These are phyloP conservation scores for Verticillium tricorpus DNA, from an alignment of 2,329 filamentous ascomycete genomes.

Conservation along the genomic window DNA sequence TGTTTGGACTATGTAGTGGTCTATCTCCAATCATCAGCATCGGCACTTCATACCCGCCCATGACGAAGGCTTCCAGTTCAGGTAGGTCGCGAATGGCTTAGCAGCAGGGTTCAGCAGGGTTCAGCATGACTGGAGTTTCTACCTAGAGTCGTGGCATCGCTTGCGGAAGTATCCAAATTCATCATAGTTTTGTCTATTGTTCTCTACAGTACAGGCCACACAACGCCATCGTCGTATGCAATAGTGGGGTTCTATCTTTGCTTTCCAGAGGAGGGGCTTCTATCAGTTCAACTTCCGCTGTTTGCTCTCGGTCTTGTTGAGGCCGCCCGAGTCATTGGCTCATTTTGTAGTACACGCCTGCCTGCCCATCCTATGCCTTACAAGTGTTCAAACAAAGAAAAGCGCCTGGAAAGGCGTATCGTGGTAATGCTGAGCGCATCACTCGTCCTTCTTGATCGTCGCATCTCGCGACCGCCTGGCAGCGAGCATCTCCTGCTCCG, in stretches of 20 bases:
- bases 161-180: background rate
- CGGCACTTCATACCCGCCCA: too few species aligned
- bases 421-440: background rate
- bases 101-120: too few species aligned
- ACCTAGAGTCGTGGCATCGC: too few species aligned
- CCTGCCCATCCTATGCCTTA: constrained; percentile 13
- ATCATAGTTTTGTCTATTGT: background rate
- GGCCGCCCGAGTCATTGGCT: background rate
- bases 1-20: too few species aligned
- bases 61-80: too few species aligned
- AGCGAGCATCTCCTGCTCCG: constrained; percentile 33
- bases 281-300: constrained; percentile 10
- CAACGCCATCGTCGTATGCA: constrained; percentile 6
- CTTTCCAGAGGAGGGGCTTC: constrained; percentile 13
- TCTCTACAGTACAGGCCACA: background rate
- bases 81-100: too few species aligned
- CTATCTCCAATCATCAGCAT: too few species aligned
- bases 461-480: constrained; percentile 14
- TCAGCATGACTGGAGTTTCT: too few species aligned
- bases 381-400: constrained; percentile 10
- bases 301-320: constrained; percentile 10
- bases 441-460: constrained; percentile 26
- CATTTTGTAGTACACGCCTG: constrained; percentile 14
- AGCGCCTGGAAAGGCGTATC: constrained; percentile 18
- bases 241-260: constrained; percentile 12